phyloP scores from a whole-genome alignment of 2,329 filamentous ascomycete genomes.

The Venturia nashicola region DNA sequence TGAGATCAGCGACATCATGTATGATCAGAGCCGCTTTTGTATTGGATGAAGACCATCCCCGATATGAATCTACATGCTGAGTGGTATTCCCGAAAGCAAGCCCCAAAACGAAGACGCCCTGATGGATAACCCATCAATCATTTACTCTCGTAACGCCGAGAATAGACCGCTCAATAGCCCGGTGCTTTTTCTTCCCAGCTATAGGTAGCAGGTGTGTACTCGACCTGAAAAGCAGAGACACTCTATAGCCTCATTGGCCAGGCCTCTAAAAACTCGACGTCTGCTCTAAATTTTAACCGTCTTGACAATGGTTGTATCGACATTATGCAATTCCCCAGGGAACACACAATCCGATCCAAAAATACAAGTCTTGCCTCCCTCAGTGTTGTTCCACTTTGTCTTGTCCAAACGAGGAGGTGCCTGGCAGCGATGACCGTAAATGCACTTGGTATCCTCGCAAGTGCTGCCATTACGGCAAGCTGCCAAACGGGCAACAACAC shows the following conservation, averaged over 20 bases:
- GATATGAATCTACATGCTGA: neutral
- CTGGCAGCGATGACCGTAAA: slow-evolving; percentile 52
- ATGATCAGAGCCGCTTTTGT: neutral
- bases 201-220: too few relatives aligned
- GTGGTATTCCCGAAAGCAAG: neutral
- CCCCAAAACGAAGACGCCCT: neutral
- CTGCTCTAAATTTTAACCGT: neutral
- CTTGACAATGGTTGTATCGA: slow-evolving; percentile 4
- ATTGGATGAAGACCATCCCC: neutral
- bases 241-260: neutral
- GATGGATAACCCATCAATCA: neutral
- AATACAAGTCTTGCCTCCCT: slow-evolving; percentile 42
- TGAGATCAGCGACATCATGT: neutral
- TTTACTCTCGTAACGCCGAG: neutral
- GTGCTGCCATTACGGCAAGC: slow-evolving; percentile 45
- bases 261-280: neutral
- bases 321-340: slow-evolving; percentile 37
- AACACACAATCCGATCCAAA: slow-evolving; percentile 49
- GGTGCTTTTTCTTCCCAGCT: too few relatives aligned
- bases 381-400: slow-evolving; percentile 26
- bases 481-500: slow-evolving; percentile 49
- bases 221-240: neutral
- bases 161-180: neutral
- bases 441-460: slow-evolving; percentile 48
- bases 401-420: slow-evolving; percentile 26